Percentiles rank a stretch among this genome's conserved stretches.
Conservation (phyloP, 768 basidiomycete genomes). For the Kockovaella imperatae region DNA sequence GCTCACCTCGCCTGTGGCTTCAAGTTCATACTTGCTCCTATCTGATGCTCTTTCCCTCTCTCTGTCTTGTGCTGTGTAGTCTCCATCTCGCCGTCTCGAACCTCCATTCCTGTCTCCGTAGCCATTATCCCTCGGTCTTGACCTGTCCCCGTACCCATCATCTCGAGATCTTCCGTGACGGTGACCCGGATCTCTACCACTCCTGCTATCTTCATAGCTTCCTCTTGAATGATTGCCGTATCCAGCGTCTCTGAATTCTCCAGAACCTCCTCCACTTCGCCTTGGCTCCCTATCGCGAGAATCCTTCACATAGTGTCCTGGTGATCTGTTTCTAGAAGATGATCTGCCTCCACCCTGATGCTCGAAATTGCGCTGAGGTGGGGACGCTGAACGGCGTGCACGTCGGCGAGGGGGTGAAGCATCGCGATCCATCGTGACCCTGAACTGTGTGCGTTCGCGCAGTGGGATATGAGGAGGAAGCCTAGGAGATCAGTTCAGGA, state of each 20-base stretch:
- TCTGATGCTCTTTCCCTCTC: constrained; percentile 40
- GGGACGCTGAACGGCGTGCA: constrained; percentile 16
- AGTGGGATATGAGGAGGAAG: too few species aligned
- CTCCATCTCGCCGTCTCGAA: constrained; percentile 8
- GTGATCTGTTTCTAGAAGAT: constrained; percentile 19
- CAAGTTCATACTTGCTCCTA: constrained; percentile 34
- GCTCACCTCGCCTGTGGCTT: constrained; percentile 20
- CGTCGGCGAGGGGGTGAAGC: not conserved
- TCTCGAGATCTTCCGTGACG: constrained; percentile 1
- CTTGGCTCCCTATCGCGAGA: not conserved
- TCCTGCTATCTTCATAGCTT: too few species aligned
- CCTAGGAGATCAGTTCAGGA: too few species aligned
- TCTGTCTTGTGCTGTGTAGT: constrained; percentile 35
- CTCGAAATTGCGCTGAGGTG: constrained; percentile 16
- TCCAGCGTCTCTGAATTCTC: too few species aligned
- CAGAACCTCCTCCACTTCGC: too few species aligned
- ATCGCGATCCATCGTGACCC: not conserved
- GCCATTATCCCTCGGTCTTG: constrained; percentile 27
- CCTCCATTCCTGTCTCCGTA: constrained; percentile 20
- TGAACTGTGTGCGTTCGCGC: too few species aligned
- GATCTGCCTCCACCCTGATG: constrained; percentile 23
- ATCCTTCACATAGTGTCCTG: constrained; percentile 4
- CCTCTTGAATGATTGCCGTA: too few species aligned
- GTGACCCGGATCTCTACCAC: too few species aligned
- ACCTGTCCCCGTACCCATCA: not conserved